Evolutionary conservation across 768 basidiomycete genomes (phyloP), one percentile per base, ranked within the genome.

Genomic region (Naganishia vishniacii): DNA sequence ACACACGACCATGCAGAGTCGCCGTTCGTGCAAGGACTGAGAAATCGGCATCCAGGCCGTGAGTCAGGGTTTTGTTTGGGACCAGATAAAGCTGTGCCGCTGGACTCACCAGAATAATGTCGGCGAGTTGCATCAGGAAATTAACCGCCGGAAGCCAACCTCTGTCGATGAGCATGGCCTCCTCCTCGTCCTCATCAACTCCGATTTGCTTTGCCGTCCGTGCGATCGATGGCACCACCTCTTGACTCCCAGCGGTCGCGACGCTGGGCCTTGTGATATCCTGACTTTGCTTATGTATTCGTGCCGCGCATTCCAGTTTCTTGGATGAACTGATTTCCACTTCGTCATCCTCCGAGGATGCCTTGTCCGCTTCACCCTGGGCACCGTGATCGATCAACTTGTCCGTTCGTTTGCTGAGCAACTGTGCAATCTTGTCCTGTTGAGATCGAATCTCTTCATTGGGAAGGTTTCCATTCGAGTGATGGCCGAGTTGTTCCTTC

Each of bases 61-160:
- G 13, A 11, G 46, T 34, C 48, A 48, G 47, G 13, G 11, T 40
- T 32, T 42, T 13, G 12, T 13, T 26, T 15, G 8, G 29, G 16
- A 13, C n/a, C 26, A 46, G n/a, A 25, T 13, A 7, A 56, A 2
- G 4, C 31, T 28, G 4, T 49, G 15, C 25, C 34, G 18, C 11
- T 25, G 6, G 32, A 53, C 62, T 53, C 31, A 63, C 62, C 23
- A 42, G 15, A 47, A 64, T 46, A 20, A 46, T 45, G 28, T 64
- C 48, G 3, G 63, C 63, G 23, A 64, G 29, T 25, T 64, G 63
- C 13, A 64, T 64, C 4, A 64, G 44, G 12, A 64, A 32, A 18
- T 64, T 47, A 1, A 64, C 63, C 3, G 53, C 63, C 44, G 26
- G 26, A 4, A 64, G 44, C 51, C 56, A 64, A 13, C 53, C 53